These are phyloP conservation scores for Starmerella tilneyi DNA, from an alignment of 805 yeast species.

Conservation along the genomic window DNA sequence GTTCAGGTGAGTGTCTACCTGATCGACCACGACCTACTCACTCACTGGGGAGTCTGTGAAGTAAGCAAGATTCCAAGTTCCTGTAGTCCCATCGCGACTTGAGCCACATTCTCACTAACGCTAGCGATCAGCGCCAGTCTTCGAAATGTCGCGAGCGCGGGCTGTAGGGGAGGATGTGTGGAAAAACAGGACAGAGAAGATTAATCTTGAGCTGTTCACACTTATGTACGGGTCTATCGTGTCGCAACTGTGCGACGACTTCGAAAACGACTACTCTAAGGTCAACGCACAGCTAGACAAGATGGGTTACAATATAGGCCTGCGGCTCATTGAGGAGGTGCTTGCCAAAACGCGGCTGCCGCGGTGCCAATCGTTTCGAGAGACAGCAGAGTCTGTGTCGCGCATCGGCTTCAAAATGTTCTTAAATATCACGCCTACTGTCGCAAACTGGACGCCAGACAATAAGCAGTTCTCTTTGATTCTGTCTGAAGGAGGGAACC, in stretches of 20 bases:
- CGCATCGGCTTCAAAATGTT: constrained; percentile 87
- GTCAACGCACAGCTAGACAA: constrained; percentile 77
- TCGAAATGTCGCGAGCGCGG: constrained; percentile 26
- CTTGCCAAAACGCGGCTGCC: constrained; percentile 78
- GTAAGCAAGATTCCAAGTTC: constrained; percentile 1
- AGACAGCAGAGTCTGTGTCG: constrained; percentile 76
- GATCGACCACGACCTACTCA: neutral
- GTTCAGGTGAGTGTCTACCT: no score
- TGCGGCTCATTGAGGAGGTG: constrained; percentile 84
- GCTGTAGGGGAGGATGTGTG: constrained; percentile 77
- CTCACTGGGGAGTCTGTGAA: neutral
- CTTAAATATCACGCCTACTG: constrained; percentile 66
- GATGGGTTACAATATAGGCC: constrained; percentile 94
- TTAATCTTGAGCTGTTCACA: constrained; percentile 88
- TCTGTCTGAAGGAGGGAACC: constrained; percentile 58
- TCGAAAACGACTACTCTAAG: constrained; percentile 57
- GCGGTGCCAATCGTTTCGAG: constrained; percentile 68
- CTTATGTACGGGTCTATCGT: constrained; percentile 91
- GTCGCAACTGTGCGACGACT: constrained; percentile 79
- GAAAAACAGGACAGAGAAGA: constrained; percentile 78
- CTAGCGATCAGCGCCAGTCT: no score
- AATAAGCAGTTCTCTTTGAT: constrained; percentile 63
- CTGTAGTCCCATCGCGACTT: neutral
- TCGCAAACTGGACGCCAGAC: constrained; percentile 68
- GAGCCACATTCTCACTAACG: no score